phyloP scores from a whole-genome alignment of 176 grass and related monocot species.

The Chrysopogon serrulatus region DNA sequence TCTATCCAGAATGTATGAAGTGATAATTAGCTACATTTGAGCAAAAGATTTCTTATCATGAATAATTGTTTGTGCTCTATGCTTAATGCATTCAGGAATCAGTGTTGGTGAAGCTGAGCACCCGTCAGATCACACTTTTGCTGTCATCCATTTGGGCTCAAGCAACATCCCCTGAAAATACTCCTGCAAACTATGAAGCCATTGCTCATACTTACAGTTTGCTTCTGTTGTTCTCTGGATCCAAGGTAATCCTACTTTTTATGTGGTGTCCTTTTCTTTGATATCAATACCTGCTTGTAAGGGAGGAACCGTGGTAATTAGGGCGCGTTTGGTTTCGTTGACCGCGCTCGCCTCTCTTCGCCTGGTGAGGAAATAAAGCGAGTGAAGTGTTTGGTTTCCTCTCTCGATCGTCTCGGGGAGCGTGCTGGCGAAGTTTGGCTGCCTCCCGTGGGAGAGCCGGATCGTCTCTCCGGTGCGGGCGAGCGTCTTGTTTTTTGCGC shows the following conservation, averaged over 20 bases:
- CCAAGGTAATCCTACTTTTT: conserved; percentile 59
- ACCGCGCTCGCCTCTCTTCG: too few relatives aligned
- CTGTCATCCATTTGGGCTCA: conserved; percentile 96
- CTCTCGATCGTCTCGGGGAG: too few relatives aligned
- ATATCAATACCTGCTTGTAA: background rate
- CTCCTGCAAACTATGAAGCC: conserved; percentile 93
- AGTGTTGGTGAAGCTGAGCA: conserved; percentile 68
- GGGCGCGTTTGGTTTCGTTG: too few relatives aligned
- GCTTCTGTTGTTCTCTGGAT: conserved; percentile 79
- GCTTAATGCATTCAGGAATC: conserved; percentile 63
- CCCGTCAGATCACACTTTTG: conserved; percentile 88
- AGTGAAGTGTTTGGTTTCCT: too few relatives aligned
- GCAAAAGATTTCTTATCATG: conserved; percentile 25
- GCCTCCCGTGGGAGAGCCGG: too few relatives aligned
- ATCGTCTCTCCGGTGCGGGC: too few relatives aligned
- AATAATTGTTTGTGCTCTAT: conserved; percentile 25
- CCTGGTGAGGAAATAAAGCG: too few relatives aligned
- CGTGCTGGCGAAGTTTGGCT: too few relatives aligned
- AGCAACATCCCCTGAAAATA: conserved; percentile 70
- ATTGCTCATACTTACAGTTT: conserved; percentile 97
- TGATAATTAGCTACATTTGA: conserved; percentile 14
- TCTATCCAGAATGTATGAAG: conserved; percentile 17
- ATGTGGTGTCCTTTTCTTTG: conserved; percentile 6
- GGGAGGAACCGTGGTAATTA: conserved; percentile 4
- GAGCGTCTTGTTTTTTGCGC: too few relatives aligned